A percentile compares a stretch with the other conserved stretches of the same genome.
These are phyloP conservation scores for Elongisporangium anandrum DNA, from an alignment of 352 stramenopile genomes.

Conservation along the genomic window DNA sequence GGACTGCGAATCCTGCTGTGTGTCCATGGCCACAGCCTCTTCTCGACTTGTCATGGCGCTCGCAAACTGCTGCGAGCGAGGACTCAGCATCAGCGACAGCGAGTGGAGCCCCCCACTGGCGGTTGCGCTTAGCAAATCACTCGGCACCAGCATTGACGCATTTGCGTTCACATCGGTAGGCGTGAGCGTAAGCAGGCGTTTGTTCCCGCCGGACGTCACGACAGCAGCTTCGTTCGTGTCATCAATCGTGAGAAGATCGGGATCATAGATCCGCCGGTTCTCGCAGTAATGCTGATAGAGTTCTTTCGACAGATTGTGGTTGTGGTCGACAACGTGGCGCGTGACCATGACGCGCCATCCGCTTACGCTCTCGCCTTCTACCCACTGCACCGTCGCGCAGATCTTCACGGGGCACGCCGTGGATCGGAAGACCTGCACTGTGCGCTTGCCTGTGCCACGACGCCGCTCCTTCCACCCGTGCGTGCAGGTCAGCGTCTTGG, in stretches of 20 bases:
- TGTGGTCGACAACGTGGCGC: conserved; percentile 72
- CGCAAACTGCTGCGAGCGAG: not conserved
- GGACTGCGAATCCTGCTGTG: not conserved
- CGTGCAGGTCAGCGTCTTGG: conserved; percentile 74
- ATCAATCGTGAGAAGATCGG: conserved; percentile 59
- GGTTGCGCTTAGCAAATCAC: not conserved
- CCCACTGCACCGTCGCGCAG: conserved; percentile 68
- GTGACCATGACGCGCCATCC: conserved; percentile 72
- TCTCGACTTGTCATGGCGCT: not conserved
- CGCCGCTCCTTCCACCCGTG: conserved; percentile 81
- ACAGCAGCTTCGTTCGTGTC: conserved; percentile 24
- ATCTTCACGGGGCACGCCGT: conserved; percentile 74
- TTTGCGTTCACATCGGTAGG: not conserved
- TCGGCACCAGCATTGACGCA: not conserved
- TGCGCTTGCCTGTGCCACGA: conserved; percentile 59
- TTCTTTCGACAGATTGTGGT: conserved; percentile 74
- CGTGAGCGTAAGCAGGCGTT: not conserved
- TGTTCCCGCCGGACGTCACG: not conserved
- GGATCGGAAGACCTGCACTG: conserved; percentile 54
- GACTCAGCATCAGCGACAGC: not conserved
- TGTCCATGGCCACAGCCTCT: not conserved
- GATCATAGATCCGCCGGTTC: conserved; percentile 77
- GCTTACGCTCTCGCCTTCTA: conserved; percentile 7
- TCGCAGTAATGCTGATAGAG: conserved; percentile 74
- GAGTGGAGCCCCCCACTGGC: not conserved